phyloP scores from a whole-genome alignment of 148 eudicot species.

The Vaccinium corymbosum region DNA sequence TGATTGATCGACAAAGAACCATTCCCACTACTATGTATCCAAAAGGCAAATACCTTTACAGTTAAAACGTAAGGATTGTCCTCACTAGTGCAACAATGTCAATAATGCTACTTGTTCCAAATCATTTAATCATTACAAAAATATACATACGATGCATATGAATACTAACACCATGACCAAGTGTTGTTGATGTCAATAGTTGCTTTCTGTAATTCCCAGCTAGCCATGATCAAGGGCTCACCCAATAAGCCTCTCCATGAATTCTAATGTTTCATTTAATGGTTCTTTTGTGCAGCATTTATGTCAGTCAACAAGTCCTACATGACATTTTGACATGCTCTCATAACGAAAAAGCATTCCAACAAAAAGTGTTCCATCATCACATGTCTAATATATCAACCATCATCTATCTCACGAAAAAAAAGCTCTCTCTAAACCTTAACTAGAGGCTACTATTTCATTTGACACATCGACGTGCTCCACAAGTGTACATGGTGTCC shows the following conservation, averaged over 20 bases:
- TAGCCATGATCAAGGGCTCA: not conserved
- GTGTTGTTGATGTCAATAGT: not conserved
- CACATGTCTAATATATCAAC: not conserved
- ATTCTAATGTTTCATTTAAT: not conserved
- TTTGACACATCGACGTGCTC: not conserved
- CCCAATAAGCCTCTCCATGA: not conserved
- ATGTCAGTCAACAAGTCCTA: not conserved
- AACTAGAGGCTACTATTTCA: not conserved
- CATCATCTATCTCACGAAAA: not conserved
- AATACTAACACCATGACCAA: not conserved
- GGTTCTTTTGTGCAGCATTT: not conserved
- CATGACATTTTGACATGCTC: not conserved
- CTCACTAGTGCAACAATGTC: not conserved
- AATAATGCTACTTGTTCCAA: not conserved
- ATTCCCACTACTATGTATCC: not conserved
- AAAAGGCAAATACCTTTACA: not conserved
- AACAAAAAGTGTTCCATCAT: not conserved
- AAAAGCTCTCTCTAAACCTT: not conserved
- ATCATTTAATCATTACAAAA: not conserved
- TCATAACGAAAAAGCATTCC: not conserved
- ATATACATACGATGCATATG: not conserved
- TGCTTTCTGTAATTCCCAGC: not conserved
- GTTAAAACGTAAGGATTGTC: not conserved
- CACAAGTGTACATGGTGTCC: not conserved
- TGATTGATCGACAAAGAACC: not conserved